Conservation (phyloP, 2,329 filamentous ascomycete species). For the Penicillium sp. region DNA sequence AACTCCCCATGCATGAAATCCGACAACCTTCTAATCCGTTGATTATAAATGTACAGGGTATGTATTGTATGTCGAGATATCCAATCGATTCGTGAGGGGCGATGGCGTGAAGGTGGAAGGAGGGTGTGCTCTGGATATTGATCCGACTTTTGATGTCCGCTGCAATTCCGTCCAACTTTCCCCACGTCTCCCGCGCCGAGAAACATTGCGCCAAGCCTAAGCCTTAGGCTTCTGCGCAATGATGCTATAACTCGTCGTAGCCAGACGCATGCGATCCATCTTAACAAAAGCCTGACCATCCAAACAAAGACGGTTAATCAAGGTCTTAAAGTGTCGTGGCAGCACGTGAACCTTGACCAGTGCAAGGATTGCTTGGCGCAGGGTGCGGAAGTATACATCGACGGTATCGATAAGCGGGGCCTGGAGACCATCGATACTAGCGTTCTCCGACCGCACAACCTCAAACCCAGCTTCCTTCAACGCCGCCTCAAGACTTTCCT, state of each 20-base stretch:
- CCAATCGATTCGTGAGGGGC: background rate
- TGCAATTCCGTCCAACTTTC: background rate
- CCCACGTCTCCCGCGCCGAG: background rate
- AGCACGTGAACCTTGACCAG: slow-evolving; percentile 51
- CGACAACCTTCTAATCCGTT: background rate
- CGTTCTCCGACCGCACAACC: slow-evolving; percentile 52
- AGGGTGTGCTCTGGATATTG: background rate
- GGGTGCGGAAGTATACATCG: slow-evolving; percentile 55
- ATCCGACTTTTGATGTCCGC: background rate
- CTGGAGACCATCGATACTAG: slow-evolving; percentile 53
- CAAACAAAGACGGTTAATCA: slow-evolving; percentile 55
- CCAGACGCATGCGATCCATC: slow-evolving; percentile 56
- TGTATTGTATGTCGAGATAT: background rate
- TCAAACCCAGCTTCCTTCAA: slow-evolving; percentile 51
- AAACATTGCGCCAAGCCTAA: background rate
- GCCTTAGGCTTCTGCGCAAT: slow-evolving; percentile 50
- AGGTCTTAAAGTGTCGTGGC: slow-evolving; percentile 54
- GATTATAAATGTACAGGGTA: slow-evolving; percentile 2
- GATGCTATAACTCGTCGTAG: slow-evolving; percentile 55
- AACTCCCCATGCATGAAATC: background rate
- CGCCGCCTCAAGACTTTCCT: slow-evolving; percentile 48
- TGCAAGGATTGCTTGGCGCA: slow-evolving; percentile 51
- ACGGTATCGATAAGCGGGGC: slow-evolving; percentile 56
- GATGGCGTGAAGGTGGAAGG: background rate
- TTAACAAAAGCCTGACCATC: slow-evolving; percentile 57